A percentile compares a stretch with the other conserved stretches of the same genome.
phyloP scores from a whole-genome alignment of 257 asterid species.

The Ilex asprella region DNA sequence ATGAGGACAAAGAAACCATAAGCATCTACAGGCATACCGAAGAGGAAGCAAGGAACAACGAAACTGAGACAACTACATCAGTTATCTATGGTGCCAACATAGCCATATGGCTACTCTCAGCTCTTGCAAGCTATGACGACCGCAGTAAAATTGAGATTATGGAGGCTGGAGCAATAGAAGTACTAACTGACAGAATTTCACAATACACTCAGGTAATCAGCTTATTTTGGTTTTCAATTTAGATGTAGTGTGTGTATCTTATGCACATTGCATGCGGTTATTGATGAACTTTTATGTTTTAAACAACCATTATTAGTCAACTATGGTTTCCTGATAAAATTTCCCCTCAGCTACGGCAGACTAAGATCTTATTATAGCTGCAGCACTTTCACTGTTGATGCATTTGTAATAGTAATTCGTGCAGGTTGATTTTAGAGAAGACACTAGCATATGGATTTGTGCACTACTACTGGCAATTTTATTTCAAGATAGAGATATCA shows the following conservation, averaged over 20 bases:
- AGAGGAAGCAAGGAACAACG: not conserved
- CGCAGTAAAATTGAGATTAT: not conserved
- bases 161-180: not conserved
- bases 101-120: not conserved
- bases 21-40: not conserved
- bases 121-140: not conserved
- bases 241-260: not conserved
- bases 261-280: not conserved
- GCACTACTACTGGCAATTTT: not conserved
- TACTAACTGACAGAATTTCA: not conserved
- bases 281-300: not conserved
- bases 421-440: not conserved
- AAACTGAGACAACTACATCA: not conserved
- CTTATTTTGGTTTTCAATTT: too few species aligned
- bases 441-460: not conserved
- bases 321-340: not conserved
- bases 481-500: not conserved
- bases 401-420: not conserved
- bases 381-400: not conserved
- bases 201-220: not conserved
- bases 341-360: not conserved
- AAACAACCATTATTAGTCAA: not conserved
- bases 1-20: not conserved
- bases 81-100: not conserved
- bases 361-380: too few species aligned